Base-by-base conservation (phyloP, 2,329 filamentous ascomycete genomes). In the Fusarium vanettenii region DNA sequence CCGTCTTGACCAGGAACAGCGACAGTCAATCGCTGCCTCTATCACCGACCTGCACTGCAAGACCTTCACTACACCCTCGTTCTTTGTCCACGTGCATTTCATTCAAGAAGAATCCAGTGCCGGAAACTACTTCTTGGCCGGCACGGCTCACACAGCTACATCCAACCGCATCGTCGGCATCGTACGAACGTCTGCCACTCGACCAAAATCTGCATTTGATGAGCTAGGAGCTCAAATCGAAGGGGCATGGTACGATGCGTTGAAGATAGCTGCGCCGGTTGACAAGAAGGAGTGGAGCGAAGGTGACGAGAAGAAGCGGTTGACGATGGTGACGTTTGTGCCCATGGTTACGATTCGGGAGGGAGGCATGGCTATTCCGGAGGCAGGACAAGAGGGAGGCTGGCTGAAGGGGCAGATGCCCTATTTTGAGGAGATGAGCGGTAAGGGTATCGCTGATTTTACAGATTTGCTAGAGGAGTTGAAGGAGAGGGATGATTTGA, bases 401-500 rank as follows among this genome's bases (percentile, higher is more conserved):
- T 77, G 75, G 75, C 29, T 77, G 5, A 57, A 70, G 7, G 33
- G 64, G 4, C 70, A 77, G 27, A 16, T 70, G 1, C 72, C 72
- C 0, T 65, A 67, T 8, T 57, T 77, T 7, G 66, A 75, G 7
- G 25, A 64, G 4, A 75, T 77, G 75, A 59, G 65, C 3, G 10
- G 55, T 0, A 75, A 74, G 14, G 72, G 69, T 1, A 41, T 74
- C 1, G 39, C 50, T 1, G 74, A 76, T 9, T 67, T 76, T 6
- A 29, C 35, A 3, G 57, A 62, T 1, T 35, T 76, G 6, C 18
- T 67, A 16, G 14, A 45, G 4, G 72, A 74, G 22, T 1, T 61
- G 6, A 48, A 60, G 6, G 18, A 20, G 4, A 37, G 13, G 84
- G 82, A 3, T 77, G 84, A 60, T n/a, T 22, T 60, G 57, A 43